Evolutionary conservation across 805 yeast genomes (phyloP).

Genomic region (Zygosaccharomyces lentus): DNA sequence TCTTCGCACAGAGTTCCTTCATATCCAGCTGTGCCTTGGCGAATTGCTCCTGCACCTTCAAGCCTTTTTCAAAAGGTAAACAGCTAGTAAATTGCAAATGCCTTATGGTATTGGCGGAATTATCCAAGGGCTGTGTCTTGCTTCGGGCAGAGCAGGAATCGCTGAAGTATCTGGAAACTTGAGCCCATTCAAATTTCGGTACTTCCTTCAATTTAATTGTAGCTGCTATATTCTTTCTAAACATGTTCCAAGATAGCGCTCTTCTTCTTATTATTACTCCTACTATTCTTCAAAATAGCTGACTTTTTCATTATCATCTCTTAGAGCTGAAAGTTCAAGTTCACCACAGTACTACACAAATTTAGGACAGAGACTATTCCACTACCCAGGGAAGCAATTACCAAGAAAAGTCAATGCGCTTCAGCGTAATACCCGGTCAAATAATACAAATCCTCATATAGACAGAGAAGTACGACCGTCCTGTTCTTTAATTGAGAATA

Average conservation of each 20-base stretch:
- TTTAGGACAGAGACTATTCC: too few species aligned
- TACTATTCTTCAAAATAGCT: too few species aligned
- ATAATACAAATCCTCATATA: too few species aligned
- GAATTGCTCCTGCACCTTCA: conserved; percentile 51
- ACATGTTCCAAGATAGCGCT: neutral
- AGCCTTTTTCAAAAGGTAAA: conserved; percentile 46
- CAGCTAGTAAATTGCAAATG: conserved; percentile 43
- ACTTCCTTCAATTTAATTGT: neutral
- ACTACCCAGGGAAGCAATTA: too few species aligned
- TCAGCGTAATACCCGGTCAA: too few species aligned
- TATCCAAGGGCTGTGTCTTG: conserved; percentile 33
- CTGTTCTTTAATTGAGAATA: too few species aligned
- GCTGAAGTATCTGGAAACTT: neutral
- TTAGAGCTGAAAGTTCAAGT: too few species aligned
- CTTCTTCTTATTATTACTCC: neutral
- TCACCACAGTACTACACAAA: too few species aligned
- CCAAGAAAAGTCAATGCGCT: too few species aligned
- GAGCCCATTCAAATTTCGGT: neutral
- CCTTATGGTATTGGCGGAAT: conserved; percentile 36
- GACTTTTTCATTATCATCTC: too few species aligned
- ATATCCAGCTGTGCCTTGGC: conserved; percentile 54
- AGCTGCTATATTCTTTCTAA: neutral
- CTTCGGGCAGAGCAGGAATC: conserved; percentile 9
- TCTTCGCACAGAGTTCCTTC: conserved; percentile 49
- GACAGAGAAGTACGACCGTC: too few species aligned